These are phyloP conservation scores for Colletotrichum tofieldiae DNA, from an alignment of 2,329 filamentous ascomycete genomes.

Conservation along the genomic window DNA sequence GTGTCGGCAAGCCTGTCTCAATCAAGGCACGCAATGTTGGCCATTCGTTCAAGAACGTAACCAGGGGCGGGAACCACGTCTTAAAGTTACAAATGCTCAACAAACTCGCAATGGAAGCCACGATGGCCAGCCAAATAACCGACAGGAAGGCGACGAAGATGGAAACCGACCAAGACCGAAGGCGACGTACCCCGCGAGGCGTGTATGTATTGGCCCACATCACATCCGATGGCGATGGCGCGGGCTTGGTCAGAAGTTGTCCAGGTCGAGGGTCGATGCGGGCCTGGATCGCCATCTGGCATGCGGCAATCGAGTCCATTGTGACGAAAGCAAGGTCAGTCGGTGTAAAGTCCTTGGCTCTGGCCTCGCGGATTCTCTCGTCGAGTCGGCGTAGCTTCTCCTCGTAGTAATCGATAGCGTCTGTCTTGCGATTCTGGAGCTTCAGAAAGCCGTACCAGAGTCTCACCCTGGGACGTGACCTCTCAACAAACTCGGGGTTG, in stretches of 20 bases:
- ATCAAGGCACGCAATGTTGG: conserved; percentile 82
- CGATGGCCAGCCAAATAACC: conserved; percentile 88
- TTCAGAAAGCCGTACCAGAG: conserved; percentile 86
- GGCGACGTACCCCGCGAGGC: conserved; percentile 79
- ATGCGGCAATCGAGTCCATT: conserved; percentile 94
- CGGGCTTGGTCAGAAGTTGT: conserved; percentile 86
- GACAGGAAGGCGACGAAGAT: conserved; percentile 86
- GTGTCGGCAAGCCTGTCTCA: conserved; percentile 88
- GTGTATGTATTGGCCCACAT: conserved; percentile 96
- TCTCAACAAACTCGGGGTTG: conserved; percentile 53
- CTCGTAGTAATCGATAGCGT: conserved; percentile 95
- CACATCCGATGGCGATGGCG: conserved; percentile 92
- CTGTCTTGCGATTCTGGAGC: conserved; percentile 80
- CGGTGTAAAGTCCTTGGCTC: conserved; percentile 82
- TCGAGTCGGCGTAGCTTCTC: conserved; percentile 87
- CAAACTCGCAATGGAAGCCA: conserved; percentile 84
- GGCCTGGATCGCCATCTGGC: conserved; percentile 96
- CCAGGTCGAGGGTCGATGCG: conserved; percentile 92
- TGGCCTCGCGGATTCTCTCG: conserved; percentile 78
- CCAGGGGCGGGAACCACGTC: conserved; percentile 80
- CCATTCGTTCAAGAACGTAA: conserved; percentile 77
- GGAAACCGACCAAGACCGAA: conserved; percentile 88
- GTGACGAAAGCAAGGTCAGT: conserved; percentile 95
- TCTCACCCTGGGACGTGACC: conserved; percentile 76
- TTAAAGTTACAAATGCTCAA: conserved; percentile 87